Percentiles rank a stretch among this genome's conserved stretches.
Conservation (phyloP, 225 moss, liverwort and hornwort genomes). For the Takakia lepidozioides region DNA sequence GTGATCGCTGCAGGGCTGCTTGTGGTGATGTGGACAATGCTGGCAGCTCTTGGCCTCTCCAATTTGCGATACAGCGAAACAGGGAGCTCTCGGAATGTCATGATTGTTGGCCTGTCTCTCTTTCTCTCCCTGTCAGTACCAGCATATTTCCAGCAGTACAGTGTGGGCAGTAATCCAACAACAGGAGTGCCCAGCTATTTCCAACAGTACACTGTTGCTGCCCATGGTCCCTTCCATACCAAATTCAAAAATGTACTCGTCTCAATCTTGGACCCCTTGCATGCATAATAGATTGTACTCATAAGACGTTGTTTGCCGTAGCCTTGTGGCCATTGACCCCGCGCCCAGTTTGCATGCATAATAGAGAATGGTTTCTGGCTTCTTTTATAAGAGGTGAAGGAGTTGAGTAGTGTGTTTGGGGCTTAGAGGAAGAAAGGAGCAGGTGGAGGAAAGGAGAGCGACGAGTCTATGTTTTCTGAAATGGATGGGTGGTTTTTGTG, state of each 20-base stretch:
- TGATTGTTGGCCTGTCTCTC: conserved; percentile 77
- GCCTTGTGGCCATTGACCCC: too few species aligned
- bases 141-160: conserved; percentile 80
- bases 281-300: too few species aligned
- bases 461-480: neutral
- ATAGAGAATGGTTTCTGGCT: too few species aligned
- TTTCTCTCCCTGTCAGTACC: conserved; percentile 73
- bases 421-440: too few species aligned
- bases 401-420: too few species aligned
- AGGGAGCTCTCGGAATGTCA: conserved; percentile 78
- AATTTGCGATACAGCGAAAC: conserved; percentile 85
- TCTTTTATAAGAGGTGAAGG: too few species aligned
- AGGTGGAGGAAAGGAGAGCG: conserved; percentile 5
- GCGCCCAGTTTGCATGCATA: too few species aligned
- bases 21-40: conserved; percentile 88
- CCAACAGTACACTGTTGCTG: conserved; percentile 52
- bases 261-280: too few species aligned
- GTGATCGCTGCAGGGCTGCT: conserved; percentile 78
- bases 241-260: conserved; percentile 32
- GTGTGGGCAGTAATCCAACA: conserved; percentile 6
- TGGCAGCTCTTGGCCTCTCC: conserved; percentile 72
- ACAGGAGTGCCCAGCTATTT: conserved; percentile 40
- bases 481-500: neutral
- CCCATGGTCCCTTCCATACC: conserved; percentile 67
- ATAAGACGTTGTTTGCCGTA: too few species aligned